These are phyloP conservation scores for Spathaspora passalidarum DNA, from an alignment of 805 yeast species.

Conservation along the genomic window DNA sequence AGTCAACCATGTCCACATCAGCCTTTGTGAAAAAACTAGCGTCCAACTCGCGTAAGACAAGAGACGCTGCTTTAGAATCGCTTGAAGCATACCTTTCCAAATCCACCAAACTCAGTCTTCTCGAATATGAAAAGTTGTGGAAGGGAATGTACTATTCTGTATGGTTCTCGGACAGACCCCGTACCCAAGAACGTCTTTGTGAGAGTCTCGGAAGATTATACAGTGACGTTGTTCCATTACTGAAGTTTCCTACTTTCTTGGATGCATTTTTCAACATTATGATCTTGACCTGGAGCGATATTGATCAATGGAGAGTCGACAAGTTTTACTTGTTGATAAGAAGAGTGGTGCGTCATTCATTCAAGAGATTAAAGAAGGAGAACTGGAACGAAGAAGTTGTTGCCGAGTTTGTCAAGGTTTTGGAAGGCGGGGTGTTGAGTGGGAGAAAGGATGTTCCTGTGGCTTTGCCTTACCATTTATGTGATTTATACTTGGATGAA, in stretches of 20 bases:
- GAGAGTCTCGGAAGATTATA: constrained; percentile 61
- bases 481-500: constrained; percentile 84
- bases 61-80: constrained; percentile 71
- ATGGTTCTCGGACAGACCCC: constrained; percentile 96
- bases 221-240: constrained; percentile 39
- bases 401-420: constrained; percentile 40
- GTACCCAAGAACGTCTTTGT: constrained; percentile 86
- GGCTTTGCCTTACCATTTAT: constrained; percentile 79
- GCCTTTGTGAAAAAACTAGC: constrained; percentile 79
- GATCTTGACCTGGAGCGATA: constrained; percentile 74
- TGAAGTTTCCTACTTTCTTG: constrained; percentile 50
- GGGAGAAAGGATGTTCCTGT: constrained; percentile 60
- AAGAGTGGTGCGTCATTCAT: constrained; percentile 63
- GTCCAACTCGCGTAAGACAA: constrained; percentile 71
- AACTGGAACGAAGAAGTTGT: constrained; percentile 55
- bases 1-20: constrained; percentile 28
- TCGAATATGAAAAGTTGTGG: constrained; percentile 84
- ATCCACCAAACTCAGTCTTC: constrained; percentile 37
- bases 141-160: constrained; percentile 91
- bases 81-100: constrained; percentile 54
- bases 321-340: constrained; percentile 81
- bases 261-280: constrained; percentile 81
- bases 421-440: constrained; percentile 48
- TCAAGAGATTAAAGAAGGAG: constrained; percentile 51
- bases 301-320: constrained; percentile 86